These are phyloP conservation scores for Metrosideros polymorpha DNA, from an alignment of 441 rosid species.

Conservation along the genomic window DNA sequence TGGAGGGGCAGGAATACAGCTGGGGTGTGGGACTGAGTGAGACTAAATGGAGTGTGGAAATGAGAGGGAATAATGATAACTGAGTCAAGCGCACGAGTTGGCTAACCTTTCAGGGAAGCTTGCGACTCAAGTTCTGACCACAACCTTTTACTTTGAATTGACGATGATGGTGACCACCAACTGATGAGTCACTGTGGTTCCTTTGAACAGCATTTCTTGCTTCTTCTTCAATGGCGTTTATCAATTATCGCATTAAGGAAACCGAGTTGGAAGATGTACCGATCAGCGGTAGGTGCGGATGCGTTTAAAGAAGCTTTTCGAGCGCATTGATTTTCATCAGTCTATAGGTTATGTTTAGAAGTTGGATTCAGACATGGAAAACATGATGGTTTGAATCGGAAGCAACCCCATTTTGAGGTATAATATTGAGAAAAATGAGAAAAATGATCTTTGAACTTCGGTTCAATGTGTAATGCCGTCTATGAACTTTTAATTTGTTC, in stretches of 20 bases:
- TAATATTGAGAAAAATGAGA: neutral
- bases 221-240: neutral
- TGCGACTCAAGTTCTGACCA: neutral
- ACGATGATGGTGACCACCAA: neutral
- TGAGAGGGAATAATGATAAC: neutral
- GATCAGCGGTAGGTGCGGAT: neutral
- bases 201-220: neutral
- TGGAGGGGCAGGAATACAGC: neutral
- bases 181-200: neutral
- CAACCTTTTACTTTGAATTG: neutral
- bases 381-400: neutral
- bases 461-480: no score
- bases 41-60: neutral
- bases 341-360: neutral
- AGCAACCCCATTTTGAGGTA: neutral
- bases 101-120: neutral
- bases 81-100: neutral
- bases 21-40: neutral
- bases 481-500: accelerated
- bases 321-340: neutral
- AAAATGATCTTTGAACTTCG: no score
- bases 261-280: neutral
- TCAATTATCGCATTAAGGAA: neutral
- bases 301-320: neutral
- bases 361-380: neutral